These are phyloP conservation scores for Syzygium grande DNA, from an alignment of 345 rosid species.

Conservation along the genomic window DNA sequence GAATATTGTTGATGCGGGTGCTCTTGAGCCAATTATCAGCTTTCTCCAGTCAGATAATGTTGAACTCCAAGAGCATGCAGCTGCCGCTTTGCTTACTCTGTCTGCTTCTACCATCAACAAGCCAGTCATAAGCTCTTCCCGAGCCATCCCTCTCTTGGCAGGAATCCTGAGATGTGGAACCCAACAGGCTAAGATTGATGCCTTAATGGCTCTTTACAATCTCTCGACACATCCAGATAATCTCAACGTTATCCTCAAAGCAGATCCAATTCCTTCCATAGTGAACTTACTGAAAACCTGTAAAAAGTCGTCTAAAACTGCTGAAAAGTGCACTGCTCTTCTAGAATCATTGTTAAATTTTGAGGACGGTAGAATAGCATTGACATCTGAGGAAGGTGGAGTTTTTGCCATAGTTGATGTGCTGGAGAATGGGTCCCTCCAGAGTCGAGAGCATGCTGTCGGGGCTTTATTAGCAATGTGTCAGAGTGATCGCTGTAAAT, in stretches of 20 bases:
- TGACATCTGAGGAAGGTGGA: conserved; percentile 74
- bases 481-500: conserved; percentile 79
- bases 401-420: conserved; percentile 76
- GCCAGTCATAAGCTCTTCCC: conserved; percentile 64
- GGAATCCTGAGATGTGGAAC: conserved; percentile 60
- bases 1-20: conserved; percentile 86
- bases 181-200: conserved; percentile 69
- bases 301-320: conserved; percentile 74
- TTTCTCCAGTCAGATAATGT: conserved; percentile 54
- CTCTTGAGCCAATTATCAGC: conserved; percentile 60
- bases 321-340: conserved; percentile 79
- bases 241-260: conserved; percentile 31
- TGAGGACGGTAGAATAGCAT: conserved; percentile 60
- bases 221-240: conserved; percentile 65
- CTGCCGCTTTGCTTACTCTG: conserved; percentile 82
- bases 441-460: conserved; percentile 81
- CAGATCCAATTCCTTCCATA: conserved; percentile 57
- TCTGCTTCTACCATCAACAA: conserved; percentile 79
- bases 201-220: conserved; percentile 74
- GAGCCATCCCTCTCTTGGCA: conserved; percentile 77
- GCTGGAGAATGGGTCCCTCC: conserved; percentile 78
- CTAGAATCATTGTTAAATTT: conserved; percentile 70
- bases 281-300: conserved; percentile 54
- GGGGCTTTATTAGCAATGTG: conserved; percentile 74
- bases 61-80: conserved; percentile 66